Evolutionary conservation across 805 yeast species (phyloP), one percentile per base, ranked within the genome.

Genomic region (Ogataea paradorogensis): DNA sequence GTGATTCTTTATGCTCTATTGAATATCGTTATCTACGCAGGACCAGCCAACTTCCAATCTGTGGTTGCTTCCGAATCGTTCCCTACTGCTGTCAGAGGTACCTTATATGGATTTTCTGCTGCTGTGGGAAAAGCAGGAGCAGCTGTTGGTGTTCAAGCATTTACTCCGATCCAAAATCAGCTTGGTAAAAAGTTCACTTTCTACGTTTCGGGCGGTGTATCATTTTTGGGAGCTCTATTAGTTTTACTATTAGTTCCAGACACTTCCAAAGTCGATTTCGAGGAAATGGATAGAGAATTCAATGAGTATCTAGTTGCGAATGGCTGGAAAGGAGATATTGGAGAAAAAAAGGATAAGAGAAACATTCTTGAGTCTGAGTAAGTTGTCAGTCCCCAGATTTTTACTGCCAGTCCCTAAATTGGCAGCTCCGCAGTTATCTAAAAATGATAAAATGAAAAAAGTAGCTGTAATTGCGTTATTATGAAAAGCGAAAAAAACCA

Each of bases 101-200:
- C 75, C 2, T 57, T 62, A 16, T 72, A 72, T 47, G 77, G 77
- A 20, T 42, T 73, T 8, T 57, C 70, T 28, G 77, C 78, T 31
- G 78, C 73, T 8, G 63, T 72, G 30, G 77, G 77, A 34, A 72
- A 72, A 53, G 74, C 70, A 29, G 77, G 77, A 38, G 77, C 76
- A 22, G 74, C 73, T 29, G 70, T 71, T 11, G 77, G 77, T 15
- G 70, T 75, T 24, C 63, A 66, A 49, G 57, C 71, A 71, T 48
- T 34, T 31, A 66, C 75, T 1, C 76, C 76, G 18, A 68, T 73
- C 38, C 73, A 71, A 49, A 51, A 32, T 4, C 50, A 67, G 39
- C 58, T 65, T 38, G 77, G 78, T 33, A 59, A 67, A 40, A 55
- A 52, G 30, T 71, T 73, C 69, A 72, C 78, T 5, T 73, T 71